Evolutionary conservation across 345 rosid species (phyloP).

Genomic region (Trapa bicornis): DNA sequence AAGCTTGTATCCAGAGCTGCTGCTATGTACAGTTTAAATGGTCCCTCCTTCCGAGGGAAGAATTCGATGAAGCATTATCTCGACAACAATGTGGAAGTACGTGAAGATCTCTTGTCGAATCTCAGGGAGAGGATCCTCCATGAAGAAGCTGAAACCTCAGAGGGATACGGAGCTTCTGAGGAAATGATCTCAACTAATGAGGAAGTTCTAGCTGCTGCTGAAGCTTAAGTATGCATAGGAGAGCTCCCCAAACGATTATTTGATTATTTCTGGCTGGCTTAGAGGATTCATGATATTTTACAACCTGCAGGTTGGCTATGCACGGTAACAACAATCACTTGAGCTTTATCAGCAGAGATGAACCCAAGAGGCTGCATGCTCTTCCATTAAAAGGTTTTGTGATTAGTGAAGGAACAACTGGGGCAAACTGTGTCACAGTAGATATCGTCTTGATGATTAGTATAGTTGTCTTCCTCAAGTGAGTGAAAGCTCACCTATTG

Average conservation of each 20-base stretch:
- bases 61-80: conserved; percentile 59
- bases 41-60: conserved; percentile 54
- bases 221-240: conserved; percentile 23
- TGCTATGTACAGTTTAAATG: conserved; percentile 34
- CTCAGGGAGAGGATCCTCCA: conserved; percentile 51
- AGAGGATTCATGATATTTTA: too few relatives aligned
- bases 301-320: too few relatives aligned
- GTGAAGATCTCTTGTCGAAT: conserved; percentile 51
- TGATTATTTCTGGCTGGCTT: too few relatives aligned
- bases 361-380: too few relatives aligned
- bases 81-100: conserved; percentile 26
- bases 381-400: too few relatives aligned
- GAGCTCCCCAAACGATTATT: background rate
- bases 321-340: too few relatives aligned
- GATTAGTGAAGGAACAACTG: too few relatives aligned
- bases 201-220: conserved; percentile 50
- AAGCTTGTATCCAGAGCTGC: conserved; percentile 51
- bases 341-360: too few relatives aligned
- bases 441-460: too few relatives aligned
- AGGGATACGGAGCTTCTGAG: conserved; percentile 22
- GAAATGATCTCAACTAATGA: conserved; percentile 40
- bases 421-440: too few relatives aligned
- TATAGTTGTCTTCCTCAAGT: too few relatives aligned
- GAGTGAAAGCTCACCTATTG: too few relatives aligned
- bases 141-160: conserved; percentile 16